Evolutionary conservation across 2,329 filamentous ascomycete genomes (phyloP).

Genomic region (Alternaria metachromatica): DNA sequence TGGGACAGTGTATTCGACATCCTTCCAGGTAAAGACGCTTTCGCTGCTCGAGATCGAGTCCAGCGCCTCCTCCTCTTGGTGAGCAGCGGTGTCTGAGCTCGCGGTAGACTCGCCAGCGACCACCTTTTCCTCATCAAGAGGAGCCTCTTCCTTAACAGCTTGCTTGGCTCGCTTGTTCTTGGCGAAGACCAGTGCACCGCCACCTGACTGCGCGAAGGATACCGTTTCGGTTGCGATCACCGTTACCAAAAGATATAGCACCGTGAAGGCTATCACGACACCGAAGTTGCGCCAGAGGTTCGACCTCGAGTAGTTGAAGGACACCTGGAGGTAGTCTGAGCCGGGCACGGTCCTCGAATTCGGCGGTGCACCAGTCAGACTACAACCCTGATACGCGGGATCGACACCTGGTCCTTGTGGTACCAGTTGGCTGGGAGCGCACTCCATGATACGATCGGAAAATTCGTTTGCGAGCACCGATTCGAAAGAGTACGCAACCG

Average conservation of each 20-base stretch:
- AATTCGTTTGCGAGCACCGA: conserved; percentile 73
- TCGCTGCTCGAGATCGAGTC: conserved; percentile 48
- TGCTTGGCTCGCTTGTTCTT: conserved; percentile 68
- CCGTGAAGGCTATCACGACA: conserved; percentile 75
- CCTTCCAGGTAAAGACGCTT: conserved; percentile 48
- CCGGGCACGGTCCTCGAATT: conserved; percentile 61
- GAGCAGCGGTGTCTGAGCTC: conserved; percentile 24
- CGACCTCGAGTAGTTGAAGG: conserved; percentile 63
- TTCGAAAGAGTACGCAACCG: conserved; percentile 68
- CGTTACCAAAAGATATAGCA: conserved; percentile 76
- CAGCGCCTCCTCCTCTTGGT: conserved; percentile 40
- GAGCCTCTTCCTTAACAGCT: conserved; percentile 54
- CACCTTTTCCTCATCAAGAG: conserved; percentile 65
- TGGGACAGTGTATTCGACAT: conserved; percentile 72
- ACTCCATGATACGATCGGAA: conserved; percentile 62
- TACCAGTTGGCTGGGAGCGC: conserved; percentile 64
- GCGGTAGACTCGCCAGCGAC: conserved; percentile 33
- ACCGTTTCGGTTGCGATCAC: conserved; percentile 73
- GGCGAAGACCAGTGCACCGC: conserved; percentile 76
- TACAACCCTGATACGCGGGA: conserved; percentile 67
- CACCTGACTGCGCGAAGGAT: conserved; percentile 66
- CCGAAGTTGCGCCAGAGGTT: conserved; percentile 78
- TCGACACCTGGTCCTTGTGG: conserved; percentile 64
- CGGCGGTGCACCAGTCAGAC: conserved; percentile 63
- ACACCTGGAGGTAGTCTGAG: conserved; percentile 60